These are phyloP conservation scores for Fistulifera pelliculosa DNA, from an alignment of 108 stramenopile species.

Conservation along the genomic window DNA sequence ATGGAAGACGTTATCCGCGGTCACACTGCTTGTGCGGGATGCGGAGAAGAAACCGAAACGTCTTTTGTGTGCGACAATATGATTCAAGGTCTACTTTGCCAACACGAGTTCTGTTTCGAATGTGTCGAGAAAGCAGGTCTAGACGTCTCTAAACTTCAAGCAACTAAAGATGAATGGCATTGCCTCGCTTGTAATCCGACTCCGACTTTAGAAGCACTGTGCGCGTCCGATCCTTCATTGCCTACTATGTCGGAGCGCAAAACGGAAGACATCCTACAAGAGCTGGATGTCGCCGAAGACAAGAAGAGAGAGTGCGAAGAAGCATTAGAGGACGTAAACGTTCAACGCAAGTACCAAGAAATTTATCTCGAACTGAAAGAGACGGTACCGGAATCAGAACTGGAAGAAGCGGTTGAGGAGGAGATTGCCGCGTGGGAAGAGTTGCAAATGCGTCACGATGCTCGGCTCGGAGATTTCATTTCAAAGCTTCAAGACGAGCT, in stretches of 20 bases:
- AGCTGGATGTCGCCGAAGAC: constrained; percentile 1
- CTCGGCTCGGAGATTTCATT: not conserved
- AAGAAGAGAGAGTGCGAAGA: not conserved
- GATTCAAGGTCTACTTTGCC: no score
- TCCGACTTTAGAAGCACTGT: not conserved
- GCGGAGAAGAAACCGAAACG: no score
- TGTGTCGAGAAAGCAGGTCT: no score
- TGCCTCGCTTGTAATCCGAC: not conserved
- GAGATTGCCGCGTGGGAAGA: not conserved
- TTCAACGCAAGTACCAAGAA: not conserved
- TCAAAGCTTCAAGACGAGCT: constrained; percentile 2
- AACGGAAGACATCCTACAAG: not conserved
- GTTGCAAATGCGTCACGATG: not conserved
- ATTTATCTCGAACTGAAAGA: not conserved
- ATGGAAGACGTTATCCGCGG: no score
- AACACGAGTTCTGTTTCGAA: no score
- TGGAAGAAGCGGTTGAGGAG: constrained; percentile 1
- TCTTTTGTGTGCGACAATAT: no score
- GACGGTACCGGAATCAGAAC: not conserved
- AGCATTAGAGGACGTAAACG: not conserved
- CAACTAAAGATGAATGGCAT: not conserved
- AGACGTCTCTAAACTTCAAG: no score
- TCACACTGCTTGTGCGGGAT: no score
- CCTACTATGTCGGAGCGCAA: not conserved
- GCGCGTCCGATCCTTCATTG: not conserved